phyloP scores from a whole-genome alignment of 2,329 filamentous ascomycete genomes.

The Meredithiella fracta region DNA sequence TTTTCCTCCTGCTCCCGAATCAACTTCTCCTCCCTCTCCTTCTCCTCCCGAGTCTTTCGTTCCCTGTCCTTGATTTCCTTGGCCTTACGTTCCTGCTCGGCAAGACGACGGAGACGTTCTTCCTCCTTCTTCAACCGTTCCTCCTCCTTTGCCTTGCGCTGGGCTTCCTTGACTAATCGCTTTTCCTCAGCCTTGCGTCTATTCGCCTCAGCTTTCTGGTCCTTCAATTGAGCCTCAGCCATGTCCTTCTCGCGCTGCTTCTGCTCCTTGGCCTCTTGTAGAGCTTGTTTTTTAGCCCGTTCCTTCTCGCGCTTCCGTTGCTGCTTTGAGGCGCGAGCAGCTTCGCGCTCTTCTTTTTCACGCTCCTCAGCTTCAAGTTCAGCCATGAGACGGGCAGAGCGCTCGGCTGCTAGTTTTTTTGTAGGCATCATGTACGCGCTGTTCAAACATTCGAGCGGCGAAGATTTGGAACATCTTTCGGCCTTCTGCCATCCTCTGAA shows the following conservation, averaged over 20 bases:
- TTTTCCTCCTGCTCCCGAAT: constrained; percentile 5
- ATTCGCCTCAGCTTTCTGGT: constrained; percentile 67
- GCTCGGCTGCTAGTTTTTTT: constrained; percentile 84
- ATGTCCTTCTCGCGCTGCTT: constrained; percentile 80
- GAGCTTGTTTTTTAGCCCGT: constrained; percentile 68
- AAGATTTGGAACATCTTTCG: constrained; percentile 99
- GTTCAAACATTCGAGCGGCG: constrained; percentile 97
- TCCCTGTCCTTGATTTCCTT: constrained; percentile 42
- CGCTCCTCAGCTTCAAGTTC: constrained; percentile 77
- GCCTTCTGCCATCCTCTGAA: constrained; percentile 97
- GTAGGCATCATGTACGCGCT: constrained; percentile 90
- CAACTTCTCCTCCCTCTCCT: constrained; percentile 27
- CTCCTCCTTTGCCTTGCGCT: constrained; percentile 80
- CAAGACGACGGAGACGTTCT: constrained; percentile 60
- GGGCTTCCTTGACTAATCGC: constrained; percentile 75
- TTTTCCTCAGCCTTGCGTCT: constrained; percentile 75
- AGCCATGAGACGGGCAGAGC: constrained; percentile 76
- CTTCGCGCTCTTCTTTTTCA: constrained; percentile 61
- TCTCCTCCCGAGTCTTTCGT: constrained; percentile 59
- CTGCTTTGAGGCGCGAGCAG: constrained; percentile 84
- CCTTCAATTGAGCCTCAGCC: constrained; percentile 62
- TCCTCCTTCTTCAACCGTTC: constrained; percentile 71
- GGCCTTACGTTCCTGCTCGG: constrained; percentile 77
- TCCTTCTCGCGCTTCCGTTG: constrained; percentile 94
- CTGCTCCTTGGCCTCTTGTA: constrained; percentile 79